phyloP scores from a whole-genome alignment of 2,329 filamentous ascomycete genomes.

The Ceratocystis eucalypticola region DNA sequence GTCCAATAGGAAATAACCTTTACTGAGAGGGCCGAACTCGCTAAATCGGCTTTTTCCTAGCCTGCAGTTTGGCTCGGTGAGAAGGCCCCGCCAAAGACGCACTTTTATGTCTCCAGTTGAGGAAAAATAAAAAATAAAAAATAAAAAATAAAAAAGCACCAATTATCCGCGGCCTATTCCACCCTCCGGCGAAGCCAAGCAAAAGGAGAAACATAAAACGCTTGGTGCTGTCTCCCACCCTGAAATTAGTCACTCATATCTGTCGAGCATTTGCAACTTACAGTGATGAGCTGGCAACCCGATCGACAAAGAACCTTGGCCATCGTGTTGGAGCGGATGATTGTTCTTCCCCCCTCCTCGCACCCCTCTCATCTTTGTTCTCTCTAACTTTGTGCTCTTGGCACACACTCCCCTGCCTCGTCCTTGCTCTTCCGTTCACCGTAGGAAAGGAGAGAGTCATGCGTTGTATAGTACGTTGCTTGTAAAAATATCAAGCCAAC shows the following conservation, averaged over 20 bases:
- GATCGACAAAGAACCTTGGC: background rate
- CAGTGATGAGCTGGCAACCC: background rate
- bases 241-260: background rate
- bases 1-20: background rate
- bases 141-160: background rate
- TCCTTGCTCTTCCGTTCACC: background rate
- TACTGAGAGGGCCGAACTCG: background rate
- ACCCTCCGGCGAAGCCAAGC: background rate
- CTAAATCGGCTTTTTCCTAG: background rate
- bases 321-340: background rate
- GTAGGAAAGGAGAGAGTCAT: background rate
- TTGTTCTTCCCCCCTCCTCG: slow-evolving; percentile 10
- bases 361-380: background rate
- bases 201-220: background rate
- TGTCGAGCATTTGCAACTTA: background rate
- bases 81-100: background rate
- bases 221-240: background rate
- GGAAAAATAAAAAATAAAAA: too few species aligned
- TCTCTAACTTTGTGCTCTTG: background rate
- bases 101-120: background rate
- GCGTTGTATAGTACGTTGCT: background rate
- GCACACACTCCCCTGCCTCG: background rate
- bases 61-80: too few species aligned
- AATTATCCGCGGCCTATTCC: background rate
- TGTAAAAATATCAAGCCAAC: background rate